Evolutionary conservation across 2,329 filamentous ascomycete genomes (phyloP).

Genomic region (Exophiala spinifera): DNA sequence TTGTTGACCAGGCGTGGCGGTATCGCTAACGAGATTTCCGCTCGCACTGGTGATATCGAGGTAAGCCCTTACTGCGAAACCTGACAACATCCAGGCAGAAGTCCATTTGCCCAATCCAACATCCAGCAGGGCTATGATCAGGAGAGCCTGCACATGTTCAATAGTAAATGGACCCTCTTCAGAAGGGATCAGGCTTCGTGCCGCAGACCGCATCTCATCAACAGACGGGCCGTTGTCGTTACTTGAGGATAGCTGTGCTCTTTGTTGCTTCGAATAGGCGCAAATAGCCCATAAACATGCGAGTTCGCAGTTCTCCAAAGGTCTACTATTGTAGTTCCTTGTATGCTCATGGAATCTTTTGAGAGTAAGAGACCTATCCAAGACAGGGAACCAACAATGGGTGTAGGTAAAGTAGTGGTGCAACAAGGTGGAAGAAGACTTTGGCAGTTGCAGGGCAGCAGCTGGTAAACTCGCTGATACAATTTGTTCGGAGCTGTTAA

Average conservation of each 20-base stretch:
- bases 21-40: not conserved
- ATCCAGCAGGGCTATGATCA: slow-evolving; percentile 50
- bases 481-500: not conserved
- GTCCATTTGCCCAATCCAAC: slow-evolving; percentile 46
- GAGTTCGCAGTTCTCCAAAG: slow-evolving; percentile 31
- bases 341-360: slow-evolving; percentile 54
- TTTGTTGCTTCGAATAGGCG: slow-evolving; percentile 36
- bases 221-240: not conserved
- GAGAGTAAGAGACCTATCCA: slow-evolving; percentile 56
- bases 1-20: slow-evolving; percentile 5
- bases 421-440: slow-evolving; percentile 51
- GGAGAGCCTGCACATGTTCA: slow-evolving; percentile 44
- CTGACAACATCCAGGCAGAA: slow-evolving; percentile 54
- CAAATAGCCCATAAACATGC: slow-evolving; percentile 45
- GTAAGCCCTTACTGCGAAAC: slow-evolving; percentile 50
- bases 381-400: slow-evolving; percentile 59
- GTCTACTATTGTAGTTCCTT: not conserved
- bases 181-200: slow-evolving; percentile 35
- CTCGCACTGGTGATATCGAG: slow-evolving; percentile 33
- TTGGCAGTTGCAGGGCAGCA: slow-evolving; percentile 40
- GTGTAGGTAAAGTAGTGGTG: slow-evolving; percentile 58
- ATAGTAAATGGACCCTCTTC: slow-evolving; percentile 41
- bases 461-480: not conserved
- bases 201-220: slow-evolving; percentile 25
- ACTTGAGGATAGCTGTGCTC: not conserved